Evolutionary conservation across 306 rosid species (phyloP).

Genomic region (Ormosia emarginata): DNA sequence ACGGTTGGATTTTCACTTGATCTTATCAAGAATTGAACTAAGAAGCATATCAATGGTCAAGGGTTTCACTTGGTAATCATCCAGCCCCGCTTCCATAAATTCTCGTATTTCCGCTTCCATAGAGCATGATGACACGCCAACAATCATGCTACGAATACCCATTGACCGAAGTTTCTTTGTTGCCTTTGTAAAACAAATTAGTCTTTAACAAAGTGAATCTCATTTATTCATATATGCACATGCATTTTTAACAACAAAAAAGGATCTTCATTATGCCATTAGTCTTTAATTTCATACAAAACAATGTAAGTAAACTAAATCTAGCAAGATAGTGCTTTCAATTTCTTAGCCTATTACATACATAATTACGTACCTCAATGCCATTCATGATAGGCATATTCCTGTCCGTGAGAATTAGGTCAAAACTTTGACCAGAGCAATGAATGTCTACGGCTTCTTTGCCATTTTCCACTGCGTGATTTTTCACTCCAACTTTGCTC

Average conservation of each 20-base stretch:
- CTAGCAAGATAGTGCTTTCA: not conserved
- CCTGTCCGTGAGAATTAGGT: slow-evolving; percentile 72
- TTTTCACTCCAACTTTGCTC: slow-evolving; percentile 43
- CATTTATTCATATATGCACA: not conserved
- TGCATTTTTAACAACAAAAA: not conserved
- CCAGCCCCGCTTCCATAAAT: slow-evolving; percentile 60
- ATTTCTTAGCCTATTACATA: not conserved
- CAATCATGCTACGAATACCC: slow-evolving; percentile 52
- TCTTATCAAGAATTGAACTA: slow-evolving; percentile 38
- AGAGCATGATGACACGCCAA: slow-evolving; percentile 52
- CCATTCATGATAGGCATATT: slow-evolving; percentile 84
- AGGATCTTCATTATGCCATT: not conserved
- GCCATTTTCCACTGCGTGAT: slow-evolving; percentile 52
- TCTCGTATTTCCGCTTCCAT: slow-evolving; percentile 26
- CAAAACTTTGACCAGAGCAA: slow-evolving; percentile 45
- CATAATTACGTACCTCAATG: slow-evolving; percentile 38
- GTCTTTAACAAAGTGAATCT: not conserved
- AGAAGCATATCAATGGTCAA: slow-evolving; percentile 48
- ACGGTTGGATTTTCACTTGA: not conserved
- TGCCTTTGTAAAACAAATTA: slow-evolving; percentile 34
- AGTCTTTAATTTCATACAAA: not conserved
- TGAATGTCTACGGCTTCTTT: slow-evolving; percentile 72
- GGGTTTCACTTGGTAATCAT: slow-evolving; percentile 62
- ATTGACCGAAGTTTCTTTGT: slow-evolving; percentile 57
- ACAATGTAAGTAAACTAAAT: not conserved